Base-by-base conservation (phyloP, 2,329 filamentous ascomycete genomes). In the Exophiala oligosperma region DNA sequence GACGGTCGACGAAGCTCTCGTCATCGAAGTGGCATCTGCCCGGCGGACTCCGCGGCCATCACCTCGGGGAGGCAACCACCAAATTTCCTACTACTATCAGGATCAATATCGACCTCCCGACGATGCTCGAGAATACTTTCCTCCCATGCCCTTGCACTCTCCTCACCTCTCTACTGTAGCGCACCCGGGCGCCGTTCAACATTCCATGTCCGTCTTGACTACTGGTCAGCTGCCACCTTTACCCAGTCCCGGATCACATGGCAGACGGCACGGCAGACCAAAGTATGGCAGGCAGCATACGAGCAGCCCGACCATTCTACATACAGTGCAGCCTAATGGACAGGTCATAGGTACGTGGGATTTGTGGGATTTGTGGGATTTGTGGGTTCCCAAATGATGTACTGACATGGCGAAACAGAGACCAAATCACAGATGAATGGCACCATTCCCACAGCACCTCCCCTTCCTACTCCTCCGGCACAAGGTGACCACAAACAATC, bases 1-100 rank as follows among this genome's bases (percentile, higher is more conserved):
- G 76, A 85, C 81, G 0, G 87, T 96, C 47, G 88, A 92, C 54
- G 94, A 99, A 70, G 94, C 94, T 6, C 81, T 99, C 61, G 71
- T 97, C 64, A 96, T 99, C 69, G 92, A 97, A 67, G 86, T 95
- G 21, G 91, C 92, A 14, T 77, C 81, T 37, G 46, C 28, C 26
- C 84, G 86, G 54, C 84, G 88, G 59, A 92, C 91, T 0, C 92
- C 92, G 1, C 89, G 88, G 66, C 86, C 90, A 9, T 96, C 92
- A 8, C 92, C 92, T 2, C 81, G 87, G 58, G 61, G 68, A 2
- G 71, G 74, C 6, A 79, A 77, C 65, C 74, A 81, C 43, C 72
- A 78, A 40, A 75, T 79, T 47, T 77, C 78, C 60, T 84, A 84
- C 69, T 83, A 84, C 68, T 74, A 77, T 44, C 58, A 60, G 35